phyloP scores from a whole-genome alignment of 768 basidiomycete species.

The Tricholoma saponaceum region DNA sequence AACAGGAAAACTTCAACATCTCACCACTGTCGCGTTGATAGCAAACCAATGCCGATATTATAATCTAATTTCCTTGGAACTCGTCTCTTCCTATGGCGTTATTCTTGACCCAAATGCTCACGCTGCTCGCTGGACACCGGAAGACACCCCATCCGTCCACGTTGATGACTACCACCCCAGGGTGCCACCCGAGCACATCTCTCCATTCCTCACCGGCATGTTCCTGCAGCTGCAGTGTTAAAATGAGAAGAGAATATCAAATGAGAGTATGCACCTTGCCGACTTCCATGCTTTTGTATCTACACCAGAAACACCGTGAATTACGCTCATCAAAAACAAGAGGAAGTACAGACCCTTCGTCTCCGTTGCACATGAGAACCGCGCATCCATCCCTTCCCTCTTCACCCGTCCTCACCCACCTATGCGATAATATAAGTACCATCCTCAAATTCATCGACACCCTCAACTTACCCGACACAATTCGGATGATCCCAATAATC shows the following conservation, averaged over 20 bases:
- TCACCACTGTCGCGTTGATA: neutral
- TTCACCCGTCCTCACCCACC: neutral
- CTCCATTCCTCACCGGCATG: neutral
- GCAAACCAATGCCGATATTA: neutral
- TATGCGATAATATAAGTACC: neutral
- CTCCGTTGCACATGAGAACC: neutral
- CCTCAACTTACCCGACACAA: neutral
- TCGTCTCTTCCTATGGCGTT: neutral
- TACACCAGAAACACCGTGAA: neutral
- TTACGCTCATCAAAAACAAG: neutral
- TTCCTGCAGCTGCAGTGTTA: neutral
- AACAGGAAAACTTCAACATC: no score
- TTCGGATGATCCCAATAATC: neutral
- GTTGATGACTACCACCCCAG: neutral
- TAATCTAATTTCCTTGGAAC: neutral
- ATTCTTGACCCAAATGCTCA: neutral
- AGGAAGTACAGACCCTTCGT: neutral
- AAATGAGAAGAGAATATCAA: neutral
- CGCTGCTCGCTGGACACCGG: neutral
- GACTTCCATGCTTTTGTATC: neutral
- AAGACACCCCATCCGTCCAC: neutral
- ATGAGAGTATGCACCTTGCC: neutral
- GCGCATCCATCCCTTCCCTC: neutral
- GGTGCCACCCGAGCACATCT: neutral
- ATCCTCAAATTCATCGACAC: neutral